A percentile compares a stretch with the other conserved stretches of the same genome.
Conservation (phyloP, 2,329 filamentous ascomycete species). For the Cercospora sp. region DNA sequence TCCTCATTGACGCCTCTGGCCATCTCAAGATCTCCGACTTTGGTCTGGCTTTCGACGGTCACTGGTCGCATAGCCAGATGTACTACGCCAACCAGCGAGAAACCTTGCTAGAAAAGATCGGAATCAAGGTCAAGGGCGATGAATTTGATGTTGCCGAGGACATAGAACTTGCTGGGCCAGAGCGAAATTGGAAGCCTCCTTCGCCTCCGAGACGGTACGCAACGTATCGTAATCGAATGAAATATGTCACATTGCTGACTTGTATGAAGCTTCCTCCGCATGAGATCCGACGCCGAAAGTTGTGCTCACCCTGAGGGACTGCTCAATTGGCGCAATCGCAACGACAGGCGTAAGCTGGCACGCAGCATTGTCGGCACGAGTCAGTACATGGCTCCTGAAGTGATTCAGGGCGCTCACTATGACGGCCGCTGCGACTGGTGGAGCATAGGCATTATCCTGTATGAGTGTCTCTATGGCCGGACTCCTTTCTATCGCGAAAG, state of each 20-base stretch:
- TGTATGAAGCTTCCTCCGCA: background rate
- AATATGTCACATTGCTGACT: background rate
- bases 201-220: slow-evolving; percentile 1
- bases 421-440: slow-evolving; percentile 96
- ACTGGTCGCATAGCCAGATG: slow-evolving; percentile 86
- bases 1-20: slow-evolving; percentile 81
- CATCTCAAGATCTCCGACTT: slow-evolving; percentile 97
- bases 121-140: slow-evolving; percentile 73
- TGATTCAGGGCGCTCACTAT: slow-evolving; percentile 77
- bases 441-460: slow-evolving; percentile 93
- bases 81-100: slow-evolving; percentile 86
- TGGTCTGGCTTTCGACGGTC: slow-evolving; percentile 89
- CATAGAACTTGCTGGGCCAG: background rate
- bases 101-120: slow-evolving; percentile 72
- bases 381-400: slow-evolving; percentile 97
- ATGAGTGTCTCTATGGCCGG: slow-evolving; percentile 88
- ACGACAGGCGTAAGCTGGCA: slow-evolving; percentile 67
- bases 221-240: no score
- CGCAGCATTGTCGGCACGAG: slow-evolving; percentile 90
- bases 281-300: slow-evolving; percentile 28
- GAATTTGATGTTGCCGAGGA: slow-evolving; percentile 63
- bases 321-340: slow-evolving; percentile 48
- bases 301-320: slow-evolving; percentile 37
- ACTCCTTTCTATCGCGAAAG: slow-evolving; percentile 87
- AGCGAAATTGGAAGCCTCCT: slow-evolving; percentile 6